phyloP scores from a whole-genome alignment of 1,284 basidiomycete genomes.

The Vanrija sp. region DNA sequence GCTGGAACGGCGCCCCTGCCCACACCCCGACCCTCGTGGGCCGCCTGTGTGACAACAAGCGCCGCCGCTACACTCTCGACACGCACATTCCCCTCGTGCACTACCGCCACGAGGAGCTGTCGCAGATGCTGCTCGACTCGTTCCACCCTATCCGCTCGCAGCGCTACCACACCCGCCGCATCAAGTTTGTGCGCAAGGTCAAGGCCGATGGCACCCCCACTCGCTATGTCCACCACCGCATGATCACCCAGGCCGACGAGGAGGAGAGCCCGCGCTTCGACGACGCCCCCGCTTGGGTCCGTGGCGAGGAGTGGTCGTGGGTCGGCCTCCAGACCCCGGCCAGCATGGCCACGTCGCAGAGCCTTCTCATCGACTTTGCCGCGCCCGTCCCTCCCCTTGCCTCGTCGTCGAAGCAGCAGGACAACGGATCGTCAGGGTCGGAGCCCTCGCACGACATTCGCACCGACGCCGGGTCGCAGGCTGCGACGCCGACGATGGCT shows the following conservation, averaged over 20 bases:
- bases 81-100: constrained; percentile 31
- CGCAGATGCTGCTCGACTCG: constrained; percentile 52
- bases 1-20: not conserved
- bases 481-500: not conserved
- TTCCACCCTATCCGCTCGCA: constrained; percentile 48
- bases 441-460: constrained; percentile 6
- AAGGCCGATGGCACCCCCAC: constrained; percentile 44
- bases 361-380: constrained; percentile 19
- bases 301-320: constrained; percentile 47
- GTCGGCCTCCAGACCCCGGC: constrained; percentile 25
- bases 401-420: not conserved
- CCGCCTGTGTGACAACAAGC: constrained; percentile 38
- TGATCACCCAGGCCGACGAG: constrained; percentile 35
- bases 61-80: constrained; percentile 26
- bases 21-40: constrained; percentile 15
- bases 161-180: constrained; percentile 49
- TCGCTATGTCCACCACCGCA: constrained; percentile 45
- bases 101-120: constrained; percentile 50
- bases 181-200: constrained; percentile 51
- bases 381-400: constrained; percentile 10
- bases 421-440: constrained; percentile 1
- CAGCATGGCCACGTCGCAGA: constrained; percentile 12
- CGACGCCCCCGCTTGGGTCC: constrained; percentile 39
- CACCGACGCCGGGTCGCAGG: constrained; percentile 5
- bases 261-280: constrained; percentile 45